phyloP scores from a whole-genome alignment of 352 stramenopile genomes.

The Phytophthora pinifolia region DNA sequence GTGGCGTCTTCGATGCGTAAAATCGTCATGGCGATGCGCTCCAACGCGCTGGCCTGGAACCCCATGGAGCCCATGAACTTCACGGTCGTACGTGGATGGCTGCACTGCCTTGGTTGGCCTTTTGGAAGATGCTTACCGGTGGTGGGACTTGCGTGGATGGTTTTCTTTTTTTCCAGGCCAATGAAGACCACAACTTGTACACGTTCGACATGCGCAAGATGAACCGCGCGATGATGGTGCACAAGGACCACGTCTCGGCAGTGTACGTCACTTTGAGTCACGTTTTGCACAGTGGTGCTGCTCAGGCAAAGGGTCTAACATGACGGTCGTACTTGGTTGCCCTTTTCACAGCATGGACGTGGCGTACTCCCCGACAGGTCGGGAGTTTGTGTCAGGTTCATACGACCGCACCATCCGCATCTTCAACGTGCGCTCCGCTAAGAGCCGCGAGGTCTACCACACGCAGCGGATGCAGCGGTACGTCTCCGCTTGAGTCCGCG shows the following conservation, averaged over 20 bases:
- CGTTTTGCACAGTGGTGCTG: constrained; percentile 1
- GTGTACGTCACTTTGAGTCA: constrained; percentile 72
- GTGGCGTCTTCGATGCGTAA: constrained; percentile 95
- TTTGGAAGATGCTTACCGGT: constrained; percentile 14
- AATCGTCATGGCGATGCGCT: constrained; percentile 95
- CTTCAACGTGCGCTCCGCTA: constrained; percentile 89
- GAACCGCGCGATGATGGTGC: constrained; percentile 91
- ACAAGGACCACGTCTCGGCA: constrained; percentile 98
- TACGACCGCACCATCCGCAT: constrained; percentile 99
- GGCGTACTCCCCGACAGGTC: constrained; percentile 96
- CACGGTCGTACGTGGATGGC: constrained; percentile 77
- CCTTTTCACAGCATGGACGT: constrained; percentile 89
- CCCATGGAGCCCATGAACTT: constrained; percentile 99
- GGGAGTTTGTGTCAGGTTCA: constrained; percentile 97
- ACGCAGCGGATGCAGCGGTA: constrained; percentile 99
- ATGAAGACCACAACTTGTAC: constrained; percentile 99
- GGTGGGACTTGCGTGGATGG: constrained; percentile 11
- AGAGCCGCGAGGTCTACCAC: constrained; percentile 95
- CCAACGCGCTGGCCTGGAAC: constrained; percentile 99
- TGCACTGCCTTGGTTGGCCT: constrained; percentile 3
- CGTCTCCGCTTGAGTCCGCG: constrained; percentile 14
- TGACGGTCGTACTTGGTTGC: constrained; percentile 8
- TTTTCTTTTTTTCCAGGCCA: constrained; percentile 62
- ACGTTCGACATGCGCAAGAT: constrained; percentile 99
- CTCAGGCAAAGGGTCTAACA: constrained; percentile 17